A percentile compares a stretch with the other conserved stretches of the same genome.
phyloP scores from a whole-genome alignment of 2,329 filamentous ascomycete species.

The Arthroderma sp. region DNA sequence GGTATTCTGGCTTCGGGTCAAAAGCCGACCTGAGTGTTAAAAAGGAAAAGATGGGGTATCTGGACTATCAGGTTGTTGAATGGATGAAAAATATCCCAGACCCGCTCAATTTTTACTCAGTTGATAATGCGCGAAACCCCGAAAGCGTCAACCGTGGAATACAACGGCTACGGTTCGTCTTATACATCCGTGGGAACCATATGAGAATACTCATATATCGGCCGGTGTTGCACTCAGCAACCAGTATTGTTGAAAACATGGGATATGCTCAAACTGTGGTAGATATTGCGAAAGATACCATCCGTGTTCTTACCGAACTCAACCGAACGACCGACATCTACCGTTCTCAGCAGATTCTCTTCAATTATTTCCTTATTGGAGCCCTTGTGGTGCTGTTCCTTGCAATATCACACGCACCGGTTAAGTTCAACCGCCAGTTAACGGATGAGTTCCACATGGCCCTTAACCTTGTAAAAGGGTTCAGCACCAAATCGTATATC shows the following conservation, averaged over 20 bases:
- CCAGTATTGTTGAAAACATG: slow-evolving; percentile 67
- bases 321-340: slow-evolving; percentile 54
- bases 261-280: slow-evolving; percentile 58
- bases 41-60: slow-evolving; percentile 61
- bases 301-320: slow-evolving; percentile 48
- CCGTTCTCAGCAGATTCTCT: slow-evolving; percentile 50
- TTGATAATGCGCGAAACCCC: slow-evolving; percentile 37
- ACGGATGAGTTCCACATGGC: slow-evolving; percentile 57
- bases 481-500: slow-evolving; percentile 50
- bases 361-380: slow-evolving; percentile 56
- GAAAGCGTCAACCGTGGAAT: slow-evolving; percentile 51
- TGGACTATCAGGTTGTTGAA: slow-evolving; percentile 72
- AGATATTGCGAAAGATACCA: slow-evolving; percentile 53
- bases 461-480: slow-evolving; percentile 50
- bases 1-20: slow-evolving; percentile 63
- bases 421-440: slow-evolving; percentile 48
- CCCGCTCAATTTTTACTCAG: slow-evolving; percentile 50
- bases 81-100: slow-evolving; percentile 71
- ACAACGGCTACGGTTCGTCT: slow-evolving; percentile 65
- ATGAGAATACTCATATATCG: slow-evolving; percentile 83
- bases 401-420: slow-evolving; percentile 52
- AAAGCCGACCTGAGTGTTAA: slow-evolving; percentile 55
- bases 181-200: slow-evolving; percentile 79
- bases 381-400: slow-evolving; percentile 53
- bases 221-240: slow-evolving; percentile 71